Evolutionary conservation across 2,329 filamentous ascomycete genomes (phyloP).

Genomic region (Geosmithia putterillii): DNA sequence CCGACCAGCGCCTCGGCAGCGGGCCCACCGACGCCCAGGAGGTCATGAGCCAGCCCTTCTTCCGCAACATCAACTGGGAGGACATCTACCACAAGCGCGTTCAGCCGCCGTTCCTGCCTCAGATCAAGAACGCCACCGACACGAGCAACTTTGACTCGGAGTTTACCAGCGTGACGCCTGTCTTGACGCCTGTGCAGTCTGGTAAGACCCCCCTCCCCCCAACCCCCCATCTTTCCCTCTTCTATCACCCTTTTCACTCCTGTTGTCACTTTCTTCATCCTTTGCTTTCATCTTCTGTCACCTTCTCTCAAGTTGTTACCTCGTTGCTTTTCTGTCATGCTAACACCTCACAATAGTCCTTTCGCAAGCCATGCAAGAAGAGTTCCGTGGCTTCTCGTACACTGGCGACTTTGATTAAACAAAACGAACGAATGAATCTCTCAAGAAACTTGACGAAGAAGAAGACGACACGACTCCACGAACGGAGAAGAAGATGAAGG

Average conservation of each 20-base stretch:
- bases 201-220: constrained; percentile 58
- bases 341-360: constrained; percentile 47
- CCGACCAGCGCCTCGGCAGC: constrained; percentile 82
- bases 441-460: neutral
- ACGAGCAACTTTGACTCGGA: constrained; percentile 99
- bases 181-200: constrained; percentile 92
- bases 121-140: constrained; percentile 84
- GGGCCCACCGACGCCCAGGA: constrained; percentile 96
- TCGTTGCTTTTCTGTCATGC: no score
- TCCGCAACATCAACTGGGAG: constrained; percentile 96
- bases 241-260: neutral
- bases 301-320: neutral
- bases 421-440: neutral
- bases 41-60: constrained; percentile 98
- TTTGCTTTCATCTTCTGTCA: neutral
- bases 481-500: neutral
- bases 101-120: constrained; percentile 76
- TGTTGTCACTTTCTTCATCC: constrained; percentile 10
- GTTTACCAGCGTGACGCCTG: constrained; percentile 95
- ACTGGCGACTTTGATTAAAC: constrained; percentile 73
- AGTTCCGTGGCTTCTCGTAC: constrained; percentile 98
- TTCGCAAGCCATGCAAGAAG: constrained; percentile 97
- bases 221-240: no score
- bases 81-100: constrained; percentile 96
- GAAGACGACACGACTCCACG: neutral